These are phyloP conservation scores for Stygiomarasmius scandens DNA, from an alignment of 1,284 basidiomycete genomes.

Conservation along the genomic window DNA sequence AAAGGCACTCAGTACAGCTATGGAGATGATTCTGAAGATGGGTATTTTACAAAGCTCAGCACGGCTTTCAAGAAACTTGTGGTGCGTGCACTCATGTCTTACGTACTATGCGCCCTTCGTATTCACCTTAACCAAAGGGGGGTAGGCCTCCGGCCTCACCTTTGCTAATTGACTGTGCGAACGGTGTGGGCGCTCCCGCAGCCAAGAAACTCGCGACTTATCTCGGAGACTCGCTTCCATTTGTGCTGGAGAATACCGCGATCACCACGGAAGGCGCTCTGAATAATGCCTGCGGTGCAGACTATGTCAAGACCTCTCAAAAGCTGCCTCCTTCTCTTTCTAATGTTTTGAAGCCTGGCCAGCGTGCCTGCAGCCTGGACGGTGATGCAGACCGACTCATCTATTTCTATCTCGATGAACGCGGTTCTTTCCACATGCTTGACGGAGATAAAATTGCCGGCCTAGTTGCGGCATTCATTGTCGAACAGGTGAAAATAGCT, in stretches of 20 bases:
- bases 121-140: constrained; percentile 39
- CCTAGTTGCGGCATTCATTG: constrained; percentile 91
- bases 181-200: constrained; percentile 89
- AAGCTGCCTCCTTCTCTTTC: constrained; percentile 76
- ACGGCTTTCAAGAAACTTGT: constrained; percentile 86
- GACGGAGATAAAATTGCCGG: constrained; percentile 99
- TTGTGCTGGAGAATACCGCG: constrained; percentile 71
- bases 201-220: constrained; percentile 60
- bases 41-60: constrained; percentile 89
- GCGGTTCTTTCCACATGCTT: constrained; percentile 84
- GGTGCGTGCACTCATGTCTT: constrained; percentile 52
- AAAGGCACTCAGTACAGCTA: constrained; percentile 76
- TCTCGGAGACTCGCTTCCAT: constrained; percentile 56
- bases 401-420: constrained; percentile 88
- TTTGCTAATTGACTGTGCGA: constrained; percentile 93
- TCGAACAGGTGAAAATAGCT: constrained; percentile 85
- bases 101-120: constrained; percentile 15
- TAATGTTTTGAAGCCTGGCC: constrained; percentile 62
- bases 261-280: constrained; percentile 73
- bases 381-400: constrained; percentile 98
- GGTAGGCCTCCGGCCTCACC: constrained; percentile 63
- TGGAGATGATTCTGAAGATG: constrained; percentile 83
- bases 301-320: constrained; percentile 96
- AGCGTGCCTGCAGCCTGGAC: constrained; percentile 91
- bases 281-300: constrained; percentile 91